A percentile compares a stretch with the other conserved stretches of the same genome.
Conservation (phyloP, 2,329 filamentous ascomycete species). For the Trichoderma gracile region DNA sequence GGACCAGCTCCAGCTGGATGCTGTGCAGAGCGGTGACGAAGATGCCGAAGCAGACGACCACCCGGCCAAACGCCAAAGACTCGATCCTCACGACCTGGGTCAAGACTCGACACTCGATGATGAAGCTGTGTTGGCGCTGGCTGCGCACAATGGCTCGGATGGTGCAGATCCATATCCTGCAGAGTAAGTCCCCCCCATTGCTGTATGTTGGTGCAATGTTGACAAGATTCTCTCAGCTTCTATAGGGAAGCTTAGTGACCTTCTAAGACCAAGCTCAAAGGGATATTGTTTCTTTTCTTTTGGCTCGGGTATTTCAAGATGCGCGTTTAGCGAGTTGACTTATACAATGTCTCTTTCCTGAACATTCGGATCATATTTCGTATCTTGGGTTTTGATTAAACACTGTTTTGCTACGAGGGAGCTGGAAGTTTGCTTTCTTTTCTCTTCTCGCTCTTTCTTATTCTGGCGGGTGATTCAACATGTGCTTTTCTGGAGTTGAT, state of each 20-base stretch:
- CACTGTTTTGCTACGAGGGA: not conserved
- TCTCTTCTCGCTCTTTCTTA: not conserved
- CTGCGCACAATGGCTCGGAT: conserved; percentile 45
- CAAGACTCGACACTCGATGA: conserved; percentile 38
- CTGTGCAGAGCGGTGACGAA: conserved; percentile 31
- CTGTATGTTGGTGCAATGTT: not conserved
- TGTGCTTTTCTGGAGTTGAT: conserved; percentile 3
- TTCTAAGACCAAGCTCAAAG: not conserved
- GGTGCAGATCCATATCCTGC: conserved; percentile 43
- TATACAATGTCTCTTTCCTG: not conserved
- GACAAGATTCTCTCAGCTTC: conserved; percentile 36
- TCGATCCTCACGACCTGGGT: conserved; percentile 36
- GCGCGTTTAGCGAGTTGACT: not conserved
- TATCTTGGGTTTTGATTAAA: not conserved
- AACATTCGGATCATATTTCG: not conserved
- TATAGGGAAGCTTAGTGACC: conserved; percentile 44
- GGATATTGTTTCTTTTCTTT: not conserved
- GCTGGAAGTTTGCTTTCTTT: not conserved
- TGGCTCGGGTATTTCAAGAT: not conserved
- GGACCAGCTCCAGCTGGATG: conserved; percentile 23
- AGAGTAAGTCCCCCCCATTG: conserved; percentile 42
- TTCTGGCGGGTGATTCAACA: not conserved
- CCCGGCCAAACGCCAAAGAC: conserved; percentile 44
- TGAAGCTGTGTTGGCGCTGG: conserved; percentile 51
- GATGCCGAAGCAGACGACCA: conserved; percentile 38